phyloP scores from a whole-genome alignment of 2,329 filamentous ascomycete species.

The Fusarium torulosum region DNA sequence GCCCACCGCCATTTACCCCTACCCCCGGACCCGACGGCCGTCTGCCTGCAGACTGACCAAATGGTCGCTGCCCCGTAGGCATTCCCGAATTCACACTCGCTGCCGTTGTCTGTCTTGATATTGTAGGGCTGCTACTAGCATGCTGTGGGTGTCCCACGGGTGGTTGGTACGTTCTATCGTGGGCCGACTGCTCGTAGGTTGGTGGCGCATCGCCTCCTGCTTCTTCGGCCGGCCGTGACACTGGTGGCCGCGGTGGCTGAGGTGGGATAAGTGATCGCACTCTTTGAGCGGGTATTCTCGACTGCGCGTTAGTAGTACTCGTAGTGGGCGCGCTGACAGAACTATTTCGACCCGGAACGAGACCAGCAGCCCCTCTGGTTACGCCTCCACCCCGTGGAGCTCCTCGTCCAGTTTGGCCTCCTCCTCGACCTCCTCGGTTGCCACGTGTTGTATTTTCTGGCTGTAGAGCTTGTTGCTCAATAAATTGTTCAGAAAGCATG shows the following conservation, averaged over 20 bases:
- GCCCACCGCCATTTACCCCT: constrained; percentile 17
- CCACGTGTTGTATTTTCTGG: constrained; percentile 45
- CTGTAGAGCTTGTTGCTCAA: constrained; percentile 71
- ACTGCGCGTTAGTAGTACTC: constrained; percentile 31
- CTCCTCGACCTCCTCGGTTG: constrained; percentile 30
- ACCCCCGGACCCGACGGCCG: constrained; percentile 41
- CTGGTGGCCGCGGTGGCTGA: constrained; percentile 53
- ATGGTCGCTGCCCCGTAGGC: constrained; percentile 36
- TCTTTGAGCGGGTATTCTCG: constrained; percentile 50
- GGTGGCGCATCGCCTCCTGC: constrained; percentile 66
- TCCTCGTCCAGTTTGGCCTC: constrained; percentile 12
- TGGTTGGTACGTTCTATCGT: constrained; percentile 64
- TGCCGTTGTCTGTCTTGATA: constrained; percentile 43
- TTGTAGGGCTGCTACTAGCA: constrained; percentile 52
- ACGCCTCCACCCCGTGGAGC: constrained; percentile 33
- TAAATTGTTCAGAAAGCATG: constrained; percentile 76
- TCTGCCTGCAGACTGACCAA: constrained; percentile 41
- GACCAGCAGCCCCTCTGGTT: constrained; percentile 33
- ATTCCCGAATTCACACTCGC: constrained; percentile 25
- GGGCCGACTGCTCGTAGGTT: constrained; percentile 69
- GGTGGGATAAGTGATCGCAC: constrained; percentile 60
- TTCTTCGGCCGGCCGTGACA: constrained; percentile 55
- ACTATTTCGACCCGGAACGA: constrained; percentile 43
- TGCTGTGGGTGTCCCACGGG: constrained; percentile 65
- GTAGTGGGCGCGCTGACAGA: constrained; percentile 42